These are phyloP conservation scores for Thuja plicata DNA, from an alignment of 83 land plant genomes.

Conservation along the genomic window DNA sequence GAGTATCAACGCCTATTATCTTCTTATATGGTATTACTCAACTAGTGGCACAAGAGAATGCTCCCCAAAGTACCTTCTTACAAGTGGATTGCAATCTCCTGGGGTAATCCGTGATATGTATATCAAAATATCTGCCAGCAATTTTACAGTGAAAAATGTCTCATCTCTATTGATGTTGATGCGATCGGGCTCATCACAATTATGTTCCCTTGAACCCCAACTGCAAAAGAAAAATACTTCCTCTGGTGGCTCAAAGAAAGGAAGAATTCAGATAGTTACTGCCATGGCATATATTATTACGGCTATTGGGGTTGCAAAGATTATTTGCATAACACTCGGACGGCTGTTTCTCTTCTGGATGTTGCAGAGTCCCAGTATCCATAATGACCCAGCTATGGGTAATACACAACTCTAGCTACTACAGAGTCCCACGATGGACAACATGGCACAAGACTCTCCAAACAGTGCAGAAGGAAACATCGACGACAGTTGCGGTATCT, in stretches of 20 bases:
- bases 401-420: no score
- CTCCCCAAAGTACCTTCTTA: slow-evolving; percentile 1
- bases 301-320: slow-evolving; percentile 9
- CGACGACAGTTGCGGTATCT: no score
- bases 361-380: background rate
- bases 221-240: background rate
- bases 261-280: slow-evolving; percentile 21
- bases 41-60: background rate
- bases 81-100: slow-evolving; percentile 10
- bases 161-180: no score
- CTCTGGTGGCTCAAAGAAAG: background rate
- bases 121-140: background rate
- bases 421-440: no score
- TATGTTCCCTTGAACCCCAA: background rate
- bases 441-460: no score
- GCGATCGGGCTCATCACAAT: background rate
- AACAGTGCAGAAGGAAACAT: no score
- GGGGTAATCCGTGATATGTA: background rate
- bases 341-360: background rate
- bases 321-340: slow-evolving; percentile 4
- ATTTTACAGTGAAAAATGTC: no score
- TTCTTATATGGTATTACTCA: no score
- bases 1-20: no score
- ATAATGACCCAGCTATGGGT: slow-evolving; percentile 21
- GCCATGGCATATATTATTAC: slow-evolving; percentile 11